These are phyloP conservation scores for Ogataea haglerorum DNA, from an alignment of 805 yeast species.

Conservation along the genomic window DNA sequence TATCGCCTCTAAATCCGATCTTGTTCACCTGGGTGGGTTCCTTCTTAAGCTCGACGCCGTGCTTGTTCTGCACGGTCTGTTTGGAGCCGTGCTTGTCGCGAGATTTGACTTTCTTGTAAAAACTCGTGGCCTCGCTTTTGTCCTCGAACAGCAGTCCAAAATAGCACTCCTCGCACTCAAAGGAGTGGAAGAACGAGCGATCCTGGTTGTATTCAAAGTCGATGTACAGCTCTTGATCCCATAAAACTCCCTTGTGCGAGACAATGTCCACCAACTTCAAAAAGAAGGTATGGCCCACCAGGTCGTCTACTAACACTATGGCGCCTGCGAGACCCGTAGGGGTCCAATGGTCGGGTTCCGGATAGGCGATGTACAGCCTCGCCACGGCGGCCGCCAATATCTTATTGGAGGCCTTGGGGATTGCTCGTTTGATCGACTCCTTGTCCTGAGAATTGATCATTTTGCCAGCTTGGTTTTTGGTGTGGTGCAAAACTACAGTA, in stretches of 20 bases:
- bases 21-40: slow-evolving; percentile 35
- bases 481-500: slow-evolving; percentile 4
- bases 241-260: slow-evolving; percentile 81
- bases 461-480: slow-evolving; percentile 11
- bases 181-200: slow-evolving; percentile 89
- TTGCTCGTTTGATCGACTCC: slow-evolving; percentile 81
- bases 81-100: slow-evolving; percentile 84
- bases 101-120: slow-evolving; percentile 69
- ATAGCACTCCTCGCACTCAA: slow-evolving; percentile 86
- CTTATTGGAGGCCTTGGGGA: slow-evolving; percentile 86
- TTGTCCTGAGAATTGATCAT: slow-evolving; percentile 58
- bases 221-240: slow-evolving; percentile 96
- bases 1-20: slow-evolving; percentile 68
- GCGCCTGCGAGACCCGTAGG: slow-evolving; percentile 92
- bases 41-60: slow-evolving; percentile 78
- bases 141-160: slow-evolving; percentile 90
- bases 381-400: slow-evolving; percentile 90
- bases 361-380: slow-evolving; percentile 83
- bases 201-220: slow-evolving; percentile 91
- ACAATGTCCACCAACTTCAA: slow-evolving; percentile 81
- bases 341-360: slow-evolving; percentile 75
- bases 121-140: slow-evolving; percentile 80
- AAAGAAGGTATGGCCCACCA: slow-evolving; percentile 92
- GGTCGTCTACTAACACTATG: slow-evolving; percentile 79
- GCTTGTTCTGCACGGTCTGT: slow-evolving; percentile 79